These are phyloP conservation scores for Cladosporium sp. DNA, from an alignment of 2,329 filamentous ascomycete genomes.

Conservation along the genomic window DNA sequence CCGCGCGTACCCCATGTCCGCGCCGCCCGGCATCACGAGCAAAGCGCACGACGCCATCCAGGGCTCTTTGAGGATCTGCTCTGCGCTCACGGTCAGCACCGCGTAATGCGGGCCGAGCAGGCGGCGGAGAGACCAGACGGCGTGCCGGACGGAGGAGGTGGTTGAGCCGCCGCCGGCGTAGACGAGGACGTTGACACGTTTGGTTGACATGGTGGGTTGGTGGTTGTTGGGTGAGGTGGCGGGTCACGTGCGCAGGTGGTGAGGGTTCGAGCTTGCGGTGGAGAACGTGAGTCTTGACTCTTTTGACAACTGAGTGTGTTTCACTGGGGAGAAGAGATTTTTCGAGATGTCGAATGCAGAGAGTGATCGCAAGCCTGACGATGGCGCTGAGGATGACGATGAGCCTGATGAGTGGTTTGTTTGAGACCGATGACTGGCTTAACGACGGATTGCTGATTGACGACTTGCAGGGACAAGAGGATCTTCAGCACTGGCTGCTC, in stretches of 20 bases:
- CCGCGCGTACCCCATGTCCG: constrained; percentile 87
- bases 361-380: constrained; percentile 20
- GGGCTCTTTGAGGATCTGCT: constrained; percentile 79
- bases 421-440: background rate
- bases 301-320: background rate
- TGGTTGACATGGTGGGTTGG: constrained; percentile 50
- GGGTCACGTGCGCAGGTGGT: constrained; percentile 9
- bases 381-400: constrained; percentile 57
- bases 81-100: constrained; percentile 75
- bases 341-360: constrained; percentile 25
- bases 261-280: too few species aligned
- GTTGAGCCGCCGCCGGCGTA: constrained; percentile 87
- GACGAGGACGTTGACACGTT: constrained; percentile 82
- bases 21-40: constrained; percentile 86
- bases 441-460: constrained; percentile 4
- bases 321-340: background rate
- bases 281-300: too few species aligned
- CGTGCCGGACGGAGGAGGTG: constrained; percentile 81
- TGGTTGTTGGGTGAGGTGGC: background rate
- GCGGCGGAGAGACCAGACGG: constrained; percentile 76
- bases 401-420: constrained; percentile 92
- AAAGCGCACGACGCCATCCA: constrained; percentile 84
- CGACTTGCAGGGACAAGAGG: constrained; percentile 73
- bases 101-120: constrained; percentile 88
- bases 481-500: constrained; percentile 95